phyloP scores from a whole-genome alignment of 495 filamentous ascomycete genomes.

The Hypoxylon perforatum region DNA sequence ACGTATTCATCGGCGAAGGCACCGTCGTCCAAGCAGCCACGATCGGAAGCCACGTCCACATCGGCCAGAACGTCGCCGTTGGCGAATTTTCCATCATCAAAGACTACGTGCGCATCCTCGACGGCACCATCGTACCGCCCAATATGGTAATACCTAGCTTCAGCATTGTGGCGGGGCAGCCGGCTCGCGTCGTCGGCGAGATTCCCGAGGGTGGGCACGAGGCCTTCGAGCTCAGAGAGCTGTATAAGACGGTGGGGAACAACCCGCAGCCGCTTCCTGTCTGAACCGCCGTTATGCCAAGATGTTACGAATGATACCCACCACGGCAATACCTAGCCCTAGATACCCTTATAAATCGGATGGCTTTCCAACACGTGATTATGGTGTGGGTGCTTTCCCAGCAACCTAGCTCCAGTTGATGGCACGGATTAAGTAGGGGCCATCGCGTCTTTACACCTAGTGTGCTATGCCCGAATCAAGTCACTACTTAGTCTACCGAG shows the following conservation, averaged over 20 bases:
- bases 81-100: conserved; percentile 90
- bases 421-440: too few relatives aligned
- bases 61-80: conserved; percentile 78
- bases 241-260: conserved; percentile 66
- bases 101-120: conserved; percentile 85
- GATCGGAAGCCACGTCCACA: conserved; percentile 83
- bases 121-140: conserved; percentile 81
- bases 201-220: conserved; percentile 80
- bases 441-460: too few relatives aligned
- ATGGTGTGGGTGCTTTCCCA: neutral
- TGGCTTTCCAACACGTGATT: neutral
- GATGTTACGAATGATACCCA: neutral
- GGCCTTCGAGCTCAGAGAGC: conserved; percentile 66
- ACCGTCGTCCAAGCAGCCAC: conserved; percentile 81
- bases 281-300: conserved; percentile 35
- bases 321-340: neutral
- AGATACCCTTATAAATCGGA: neutral
- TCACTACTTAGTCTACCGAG: too few relatives aligned
- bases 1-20: conserved; percentile 83
- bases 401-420: too few relatives aligned
- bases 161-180: conserved; percentile 83
- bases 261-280: conserved; percentile 54
- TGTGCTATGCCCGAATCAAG: too few relatives aligned
- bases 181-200: conserved; percentile 85
- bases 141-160: conserved; percentile 94